These are phyloP conservation scores for Cercospora sesami DNA, from an alignment of 2,329 filamentous ascomycete species.

Conservation along the genomic window DNA sequence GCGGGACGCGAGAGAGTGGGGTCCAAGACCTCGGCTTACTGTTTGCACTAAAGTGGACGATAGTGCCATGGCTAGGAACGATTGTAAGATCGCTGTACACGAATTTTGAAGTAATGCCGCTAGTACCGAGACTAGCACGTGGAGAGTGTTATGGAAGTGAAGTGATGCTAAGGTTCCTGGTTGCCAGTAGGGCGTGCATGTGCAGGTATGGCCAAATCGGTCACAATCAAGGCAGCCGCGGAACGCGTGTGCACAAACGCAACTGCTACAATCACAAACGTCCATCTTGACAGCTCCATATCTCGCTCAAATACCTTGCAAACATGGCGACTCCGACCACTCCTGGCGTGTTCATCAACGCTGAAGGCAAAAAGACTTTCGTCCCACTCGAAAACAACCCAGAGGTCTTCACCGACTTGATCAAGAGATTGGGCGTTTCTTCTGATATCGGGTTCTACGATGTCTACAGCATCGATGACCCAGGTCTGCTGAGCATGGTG, in stretches of 20 bases:
- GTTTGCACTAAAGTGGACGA: background rate
- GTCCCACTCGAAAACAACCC: constrained; percentile 56
- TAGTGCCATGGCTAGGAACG: background rate
- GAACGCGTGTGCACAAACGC: background rate
- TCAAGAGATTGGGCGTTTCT: constrained; percentile 52
- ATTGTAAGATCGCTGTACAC: background rate
- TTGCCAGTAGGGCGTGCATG: constrained; percentile 2
- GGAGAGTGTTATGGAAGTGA: background rate
- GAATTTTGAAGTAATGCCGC: background rate
- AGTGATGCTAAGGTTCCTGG: background rate
- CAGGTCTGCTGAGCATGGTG: constrained; percentile 51
- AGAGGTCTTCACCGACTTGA: constrained; percentile 53
- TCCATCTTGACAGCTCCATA: background rate
- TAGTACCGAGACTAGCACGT: background rate
- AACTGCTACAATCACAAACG: background rate
- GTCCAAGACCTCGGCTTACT: constrained; percentile 13
- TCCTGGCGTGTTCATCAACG: constrained; percentile 31
- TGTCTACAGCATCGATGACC: constrained; percentile 55
- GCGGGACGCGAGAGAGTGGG: constrained; percentile 6
- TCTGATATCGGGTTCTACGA: constrained; percentile 54
- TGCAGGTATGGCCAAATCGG: background rate
- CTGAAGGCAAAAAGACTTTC: constrained; percentile 36
- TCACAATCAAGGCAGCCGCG: background rate
- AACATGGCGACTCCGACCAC: constrained; percentile 23
- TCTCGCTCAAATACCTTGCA: background rate